Base-by-base conservation (phyloP, 2,329 filamentous ascomycete species). In the Penicillium polonicum region DNA sequence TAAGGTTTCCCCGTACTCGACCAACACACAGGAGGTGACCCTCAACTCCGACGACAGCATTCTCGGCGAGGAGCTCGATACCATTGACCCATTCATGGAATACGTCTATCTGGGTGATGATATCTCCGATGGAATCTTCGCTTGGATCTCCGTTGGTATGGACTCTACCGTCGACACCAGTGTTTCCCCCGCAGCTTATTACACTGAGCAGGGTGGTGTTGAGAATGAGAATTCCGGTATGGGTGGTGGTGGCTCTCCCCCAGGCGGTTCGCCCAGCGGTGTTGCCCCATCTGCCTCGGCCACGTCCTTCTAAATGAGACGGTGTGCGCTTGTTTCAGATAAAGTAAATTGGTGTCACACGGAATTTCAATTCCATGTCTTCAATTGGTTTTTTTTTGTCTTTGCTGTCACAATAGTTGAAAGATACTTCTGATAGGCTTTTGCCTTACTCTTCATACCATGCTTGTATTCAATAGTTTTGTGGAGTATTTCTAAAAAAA, bases 81-180 rank as follows among this genome's bases (percentile, higher is more conserved):
- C 76, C 39, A 82, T 82, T 58, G 82, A 85, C 65, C 85, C 85
- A 0, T 78, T 86, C 65, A 74, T 85, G 58, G 79, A 86, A 66
- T 85, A 85, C 63, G 78, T 82, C 13, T 75, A 81, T 15, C 77
- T 88, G 2, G 84, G 84, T 8, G 79, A 86, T 43, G 70, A 73
- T 35, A 67, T 82, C 12, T 60, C 71, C 4, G 81, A 84, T 50
- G 83, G 83, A 38, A 64, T 85, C 33, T 73, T 85, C 52, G 79
- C 76, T 8, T 85, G 82, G 82, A 79, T 85, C 58, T 76, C 76
- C 4, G 72, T 84, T 42, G 82, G 79, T 5, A 76, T 85, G 46
- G 79, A 83, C 64, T 56, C 73, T 4, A 72, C 73, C 3, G 67
- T 73, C 35, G 67, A 74, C 33, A 60, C 27, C 1, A 58, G 60